A percentile compares a stretch with the other conserved stretches of the same genome.
These are phyloP conservation scores for Crithidia bombi DNA, from an alignment of 208 protist genomes.

Conservation along the genomic window DNA sequence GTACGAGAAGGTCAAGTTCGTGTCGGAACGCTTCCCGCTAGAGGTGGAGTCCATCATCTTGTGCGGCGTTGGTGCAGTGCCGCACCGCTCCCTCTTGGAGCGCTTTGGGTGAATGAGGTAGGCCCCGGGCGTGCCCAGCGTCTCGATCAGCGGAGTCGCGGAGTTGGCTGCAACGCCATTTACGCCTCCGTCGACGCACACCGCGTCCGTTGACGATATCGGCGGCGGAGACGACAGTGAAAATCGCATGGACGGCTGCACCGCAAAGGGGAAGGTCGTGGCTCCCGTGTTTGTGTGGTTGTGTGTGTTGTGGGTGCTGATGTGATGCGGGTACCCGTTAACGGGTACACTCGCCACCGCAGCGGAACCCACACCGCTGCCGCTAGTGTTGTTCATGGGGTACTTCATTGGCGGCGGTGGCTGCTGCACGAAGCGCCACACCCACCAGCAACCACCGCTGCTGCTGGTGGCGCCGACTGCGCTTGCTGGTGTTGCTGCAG, in stretches of 20 bases:
- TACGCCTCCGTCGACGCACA: not conserved
- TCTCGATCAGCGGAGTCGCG: not conserved
- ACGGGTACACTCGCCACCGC: not conserved
- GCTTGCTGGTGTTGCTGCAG: slow-evolving; percentile 35
- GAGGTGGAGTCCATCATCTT: not conserved
- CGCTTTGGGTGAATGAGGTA: slow-evolving; percentile 11
- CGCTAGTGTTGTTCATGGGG: not conserved
- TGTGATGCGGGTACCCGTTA: not conserved
- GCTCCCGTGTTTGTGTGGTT: not conserved
- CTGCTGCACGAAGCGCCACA: not conserved
- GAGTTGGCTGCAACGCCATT: not conserved
- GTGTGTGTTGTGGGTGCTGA: not conserved
- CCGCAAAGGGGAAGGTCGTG: not conserved
- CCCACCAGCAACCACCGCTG: not conserved
- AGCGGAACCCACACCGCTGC: not conserved
- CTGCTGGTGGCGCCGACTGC: not conserved
- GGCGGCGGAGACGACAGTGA: not conserved
- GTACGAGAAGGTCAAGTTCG: not conserved
- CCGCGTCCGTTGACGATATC: not conserved
- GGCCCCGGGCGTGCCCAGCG: not conserved
- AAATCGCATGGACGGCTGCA: not conserved
- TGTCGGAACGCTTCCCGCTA: not conserved
- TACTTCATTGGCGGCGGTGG: not conserved
- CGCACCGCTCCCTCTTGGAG: not conserved
- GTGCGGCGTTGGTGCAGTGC: not conserved